A percentile compares a stretch with the other conserved stretches of the same genome.
These are phyloP conservation scores for Daldinia sp. DNA, from an alignment of 2,329 filamentous ascomycete species.

Conservation along the genomic window DNA sequence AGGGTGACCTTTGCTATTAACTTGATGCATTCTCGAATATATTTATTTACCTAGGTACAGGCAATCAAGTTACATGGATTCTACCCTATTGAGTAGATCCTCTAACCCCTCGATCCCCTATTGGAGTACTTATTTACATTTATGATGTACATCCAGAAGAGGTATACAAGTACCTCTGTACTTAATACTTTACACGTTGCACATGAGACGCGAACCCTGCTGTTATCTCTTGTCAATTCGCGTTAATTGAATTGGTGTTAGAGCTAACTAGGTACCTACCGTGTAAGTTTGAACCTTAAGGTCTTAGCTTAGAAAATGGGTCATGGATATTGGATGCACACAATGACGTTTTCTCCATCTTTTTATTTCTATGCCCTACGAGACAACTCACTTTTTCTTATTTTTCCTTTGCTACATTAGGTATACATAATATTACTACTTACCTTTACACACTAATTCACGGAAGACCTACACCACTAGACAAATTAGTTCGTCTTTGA, in stretches of 20 bases:
- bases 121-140: not conserved
- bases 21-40: too few relatives aligned
- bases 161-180: not conserved
- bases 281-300: constrained; percentile 9
- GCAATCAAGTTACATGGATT: constrained; percentile 3
- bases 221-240: constrained; percentile 4
- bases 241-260: constrained; percentile 25
- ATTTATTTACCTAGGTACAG: too few relatives aligned
- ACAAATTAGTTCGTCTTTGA: not conserved
- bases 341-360: constrained; percentile 36
- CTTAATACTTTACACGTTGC: constrained; percentile 31
- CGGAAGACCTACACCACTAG: constrained; percentile 15
- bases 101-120: too few relatives aligned
- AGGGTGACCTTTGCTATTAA: too few relatives aligned
- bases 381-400: constrained; percentile 16
- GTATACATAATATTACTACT: not conserved
- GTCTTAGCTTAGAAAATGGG: constrained; percentile 21
- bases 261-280: not conserved
- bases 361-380: constrained; percentile 31
- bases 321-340: constrained; percentile 24
- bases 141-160: not conserved
- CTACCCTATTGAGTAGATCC: not conserved
- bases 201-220: constrained; percentile 17
- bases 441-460: constrained; percentile 6
- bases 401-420: not conserved